phyloP scores from a whole-genome alignment of 208 protist species.

The Tritrichomonas musculus region DNA sequence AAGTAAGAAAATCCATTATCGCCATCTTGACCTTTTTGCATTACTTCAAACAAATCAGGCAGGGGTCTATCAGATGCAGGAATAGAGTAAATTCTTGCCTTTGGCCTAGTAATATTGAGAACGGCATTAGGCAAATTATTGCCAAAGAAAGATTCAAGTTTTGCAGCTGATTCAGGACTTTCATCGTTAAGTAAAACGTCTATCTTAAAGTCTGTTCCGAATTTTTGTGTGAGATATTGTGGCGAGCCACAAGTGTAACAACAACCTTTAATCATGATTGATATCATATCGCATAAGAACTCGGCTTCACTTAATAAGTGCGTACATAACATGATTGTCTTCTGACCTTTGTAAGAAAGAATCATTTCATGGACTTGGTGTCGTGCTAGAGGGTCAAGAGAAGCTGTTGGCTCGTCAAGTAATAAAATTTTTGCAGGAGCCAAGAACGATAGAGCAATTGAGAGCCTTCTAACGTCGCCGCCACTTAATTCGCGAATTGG shows the following conservation, averaged over 20 bases:
- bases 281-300: background rate
- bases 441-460: background rate
- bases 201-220: background rate
- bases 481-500: background rate
- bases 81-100: background rate
- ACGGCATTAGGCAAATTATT: background rate
- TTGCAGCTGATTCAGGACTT: background rate
- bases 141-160: background rate
- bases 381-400: background rate
- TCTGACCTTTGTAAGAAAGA: background rate
- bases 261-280: conserved; percentile 1
- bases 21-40: background rate
- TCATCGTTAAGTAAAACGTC: background rate
- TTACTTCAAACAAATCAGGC: background rate
- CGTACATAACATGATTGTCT: conserved; percentile 22
- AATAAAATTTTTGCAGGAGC: background rate
- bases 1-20: background rate
- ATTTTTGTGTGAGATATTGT: background rate
- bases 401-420: conserved; percentile 25
- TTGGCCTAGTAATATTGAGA: background rate
- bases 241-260: background rate
- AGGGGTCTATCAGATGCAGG: background rate
- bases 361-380: conserved; percentile 11
- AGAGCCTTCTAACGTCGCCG: background rate
- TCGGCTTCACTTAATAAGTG: conserved; percentile 21